These are phyloP conservation scores for Citrus trifoliata DNA, from an alignment of 345 rosid species.

Conservation along the genomic window DNA sequence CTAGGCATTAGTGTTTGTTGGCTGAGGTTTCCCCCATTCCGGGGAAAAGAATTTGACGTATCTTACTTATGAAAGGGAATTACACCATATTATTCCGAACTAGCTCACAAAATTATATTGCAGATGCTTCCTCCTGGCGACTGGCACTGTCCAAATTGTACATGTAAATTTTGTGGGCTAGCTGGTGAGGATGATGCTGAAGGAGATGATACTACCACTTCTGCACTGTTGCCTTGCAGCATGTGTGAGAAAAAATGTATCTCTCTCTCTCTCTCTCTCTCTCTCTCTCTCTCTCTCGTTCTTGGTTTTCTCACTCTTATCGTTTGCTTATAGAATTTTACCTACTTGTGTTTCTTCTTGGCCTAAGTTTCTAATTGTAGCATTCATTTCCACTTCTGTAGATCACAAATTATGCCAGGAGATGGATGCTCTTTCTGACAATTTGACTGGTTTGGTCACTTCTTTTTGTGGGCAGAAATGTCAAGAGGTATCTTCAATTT, in stretches of 20 bases:
- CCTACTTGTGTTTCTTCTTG: slow-evolving; percentile 4
- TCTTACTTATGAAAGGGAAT: neutral
- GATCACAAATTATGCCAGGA: slow-evolving; percentile 76
- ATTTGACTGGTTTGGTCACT: slow-evolving; percentile 31
- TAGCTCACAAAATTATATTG: slow-evolving; percentile 11
- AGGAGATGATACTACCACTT: slow-evolving; percentile 28
- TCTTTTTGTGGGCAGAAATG: slow-evolving; percentile 78
- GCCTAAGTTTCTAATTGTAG: slow-evolving; percentile 16
- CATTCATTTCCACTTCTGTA: slow-evolving; percentile 26
- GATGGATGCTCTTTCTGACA: slow-evolving; percentile 36
- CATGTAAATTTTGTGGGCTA: slow-evolving; percentile 81
- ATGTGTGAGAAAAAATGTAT: slow-evolving; percentile 89
- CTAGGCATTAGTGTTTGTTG: neutral
- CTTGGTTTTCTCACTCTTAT: slow-evolving; percentile 6
- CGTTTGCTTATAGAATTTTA: neutral
- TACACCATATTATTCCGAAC: neutral
- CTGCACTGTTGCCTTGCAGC: slow-evolving; percentile 40
- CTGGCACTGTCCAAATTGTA: slow-evolving; percentile 95
- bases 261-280: slow-evolving; percentile 9
- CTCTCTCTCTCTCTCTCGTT: slow-evolving; percentile 12
- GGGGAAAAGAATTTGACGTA: neutral
- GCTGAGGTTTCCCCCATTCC: neutral
- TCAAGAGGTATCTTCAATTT: slow-evolving; percentile 54
- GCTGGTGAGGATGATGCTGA: slow-evolving; percentile 34
- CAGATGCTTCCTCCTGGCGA: slow-evolving; percentile 87